Evolutionary conservation across 179 eudicot species (phyloP).

Genomic region (Silene noctiflora): DNA sequence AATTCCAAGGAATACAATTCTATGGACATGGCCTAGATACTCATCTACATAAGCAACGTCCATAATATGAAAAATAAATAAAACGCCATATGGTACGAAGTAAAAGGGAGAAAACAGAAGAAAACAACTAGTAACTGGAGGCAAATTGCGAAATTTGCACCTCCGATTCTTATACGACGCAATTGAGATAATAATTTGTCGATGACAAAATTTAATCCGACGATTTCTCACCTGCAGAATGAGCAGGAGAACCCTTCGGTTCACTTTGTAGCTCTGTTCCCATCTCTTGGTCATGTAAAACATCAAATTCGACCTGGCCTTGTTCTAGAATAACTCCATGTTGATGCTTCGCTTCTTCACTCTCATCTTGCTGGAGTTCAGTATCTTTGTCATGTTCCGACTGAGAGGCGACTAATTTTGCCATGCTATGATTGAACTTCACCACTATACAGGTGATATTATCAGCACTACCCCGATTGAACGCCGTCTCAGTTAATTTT

Average conservation of each 20-base stretch:
- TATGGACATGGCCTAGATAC: slow-evolving; percentile 26
- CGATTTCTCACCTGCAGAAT: slow-evolving; percentile 19
- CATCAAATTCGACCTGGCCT: not conserved
- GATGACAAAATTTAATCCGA: not conserved
- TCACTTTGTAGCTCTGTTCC: slow-evolving; percentile 16
- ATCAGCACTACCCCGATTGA: slow-evolving; percentile 83
- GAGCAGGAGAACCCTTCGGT: slow-evolving; percentile 10
- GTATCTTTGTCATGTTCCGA: slow-evolving; percentile 18
- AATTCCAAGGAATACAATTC: slow-evolving; percentile 10
- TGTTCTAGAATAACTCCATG: not conserved
- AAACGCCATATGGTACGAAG: not conserved
- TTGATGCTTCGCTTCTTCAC: slow-evolving; percentile 10
- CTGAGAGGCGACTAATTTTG: slow-evolving; percentile 13
- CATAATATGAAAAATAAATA: slow-evolving; percentile 6
- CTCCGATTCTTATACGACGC: not conserved
- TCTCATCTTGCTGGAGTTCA: slow-evolving; percentile 2
- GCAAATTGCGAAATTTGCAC: not conserved
- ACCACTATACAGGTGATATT: slow-evolving; percentile 96
- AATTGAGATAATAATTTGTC: not conserved
- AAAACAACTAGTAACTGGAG: not conserved
- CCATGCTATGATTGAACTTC: slow-evolving; percentile 53
- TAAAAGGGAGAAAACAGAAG: not conserved
- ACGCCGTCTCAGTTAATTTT: slow-evolving; percentile 84
- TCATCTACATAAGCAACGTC: slow-evolving; percentile 8
- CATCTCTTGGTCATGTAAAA: slow-evolving; percentile 3